phyloP scores from a whole-genome alignment of 306 rosid genomes.

The Vachellia collinsii region DNA sequence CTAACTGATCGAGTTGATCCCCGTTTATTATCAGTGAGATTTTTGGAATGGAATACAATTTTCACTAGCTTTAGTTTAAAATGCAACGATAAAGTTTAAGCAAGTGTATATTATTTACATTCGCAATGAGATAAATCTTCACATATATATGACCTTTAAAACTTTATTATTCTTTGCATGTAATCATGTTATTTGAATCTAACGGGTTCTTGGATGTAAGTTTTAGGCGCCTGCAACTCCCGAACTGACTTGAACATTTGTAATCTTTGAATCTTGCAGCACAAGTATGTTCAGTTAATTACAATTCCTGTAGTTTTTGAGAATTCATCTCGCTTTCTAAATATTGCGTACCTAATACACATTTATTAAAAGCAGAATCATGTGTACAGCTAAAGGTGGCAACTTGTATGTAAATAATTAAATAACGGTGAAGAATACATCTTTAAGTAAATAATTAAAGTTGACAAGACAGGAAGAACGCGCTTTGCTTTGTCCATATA shows the following conservation, averaged over 20 bases:
- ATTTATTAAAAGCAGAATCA: not conserved
- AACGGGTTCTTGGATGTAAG: not conserved
- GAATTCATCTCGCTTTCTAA: not conserved
- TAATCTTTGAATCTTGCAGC: constrained; percentile 12
- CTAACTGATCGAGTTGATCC: no score
- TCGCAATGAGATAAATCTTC: not conserved
- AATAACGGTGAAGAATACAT: not conserved
- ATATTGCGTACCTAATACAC: constrained; percentile 21
- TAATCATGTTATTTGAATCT: not conserved
- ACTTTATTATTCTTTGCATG: not conserved
- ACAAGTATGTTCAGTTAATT: not conserved
- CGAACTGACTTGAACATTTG: not conserved
- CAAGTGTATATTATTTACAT: not conserved
- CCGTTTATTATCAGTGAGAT: no score
- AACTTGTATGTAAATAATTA: not conserved
- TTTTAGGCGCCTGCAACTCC: not conserved
- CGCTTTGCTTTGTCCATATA: constrained; percentile 44
- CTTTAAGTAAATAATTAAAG: constrained; percentile 22
- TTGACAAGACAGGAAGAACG: constrained; percentile 26
- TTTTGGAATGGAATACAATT: no score
- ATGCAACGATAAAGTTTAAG: no score
- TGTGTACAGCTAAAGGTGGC: not conserved
- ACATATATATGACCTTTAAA: not conserved
- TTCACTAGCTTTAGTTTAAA: no score
- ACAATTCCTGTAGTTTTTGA: constrained; percentile 16